Evolutionary conservation across 768 basidiomycete species (phyloP), one percentile per base, ranked within the genome.

Genomic region (Boletus fagicola): DNA sequence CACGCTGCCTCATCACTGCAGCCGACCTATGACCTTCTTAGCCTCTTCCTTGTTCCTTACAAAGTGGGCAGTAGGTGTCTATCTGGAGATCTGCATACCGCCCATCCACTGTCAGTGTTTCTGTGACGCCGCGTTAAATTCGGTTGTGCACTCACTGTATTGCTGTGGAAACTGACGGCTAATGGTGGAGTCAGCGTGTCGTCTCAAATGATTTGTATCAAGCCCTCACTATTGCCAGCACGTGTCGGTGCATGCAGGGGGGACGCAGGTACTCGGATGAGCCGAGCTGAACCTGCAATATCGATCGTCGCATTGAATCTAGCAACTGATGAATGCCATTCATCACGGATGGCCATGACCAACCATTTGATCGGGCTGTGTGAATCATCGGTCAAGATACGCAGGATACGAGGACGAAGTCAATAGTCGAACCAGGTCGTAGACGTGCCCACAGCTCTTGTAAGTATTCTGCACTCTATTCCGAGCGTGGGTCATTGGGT

Each of bases 141-240:
- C 39, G 55, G 51, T 31, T 49, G 30, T 51, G 49, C 40, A 75
- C 86, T 69, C 60, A 89, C 87, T 77, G 66, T 87, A 86, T 62
- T 82, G 81, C 68, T 88, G 76, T 38, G 88, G 88, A 71, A 85
- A 90, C 68, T 84, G 83, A 56, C 83, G 85, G 70, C 88, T 90
- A 61, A 38, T 55, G 53, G 47, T 61, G 58, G 56, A 40, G 60
- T 65, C 49, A 75, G 74, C 44, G 56, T 46, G 42, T 57, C 60
- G 24, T 65, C 39, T 50, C 39, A n/a, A 40, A 0, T 49, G 31
- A 38, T 20, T 50, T 39, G 62, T 9, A 35, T 54, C 55, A 49
- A 51, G 50, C 57, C 71, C 87, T 75, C 70, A 90, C 88, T 87
- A 87, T 72, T 88, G 87, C 88, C 88, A 90, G 67, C 88, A 90